Conservation (phyloP, 164 flowering plant species). For the Chloranthus sessilifolius region DNA sequence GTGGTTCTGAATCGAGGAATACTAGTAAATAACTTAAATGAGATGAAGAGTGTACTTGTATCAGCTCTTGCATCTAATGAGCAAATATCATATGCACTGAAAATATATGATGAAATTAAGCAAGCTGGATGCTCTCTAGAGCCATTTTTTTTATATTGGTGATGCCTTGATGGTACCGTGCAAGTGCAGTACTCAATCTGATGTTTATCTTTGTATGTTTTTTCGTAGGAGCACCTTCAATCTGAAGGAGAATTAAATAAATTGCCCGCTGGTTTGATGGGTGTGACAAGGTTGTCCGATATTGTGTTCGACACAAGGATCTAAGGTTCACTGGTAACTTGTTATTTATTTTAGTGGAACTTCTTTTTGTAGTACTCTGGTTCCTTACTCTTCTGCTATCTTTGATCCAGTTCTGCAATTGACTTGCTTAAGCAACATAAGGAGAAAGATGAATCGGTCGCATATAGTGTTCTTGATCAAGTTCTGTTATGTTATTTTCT, state of each 20-base stretch:
- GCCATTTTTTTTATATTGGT: constrained; percentile 22
- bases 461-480: constrained; percentile 49
- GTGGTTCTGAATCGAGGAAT: constrained; percentile 42
- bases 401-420: constrained; percentile 43
- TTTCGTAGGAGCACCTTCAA: constrained; percentile 47
- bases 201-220: neutral
- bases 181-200: neutral
- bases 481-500: too few species aligned
- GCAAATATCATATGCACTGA: constrained; percentile 56
- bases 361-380: constrained; percentile 1
- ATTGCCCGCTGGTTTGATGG: constrained; percentile 67
- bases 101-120: constrained; percentile 59
- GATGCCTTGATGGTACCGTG: neutral
- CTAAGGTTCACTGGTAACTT: constrained; percentile 36
- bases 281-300: constrained; percentile 44
- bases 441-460: constrained; percentile 39
- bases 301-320: constrained; percentile 46
- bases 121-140: constrained; percentile 40
- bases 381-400: constrained; percentile 10
- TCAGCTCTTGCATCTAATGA: constrained; percentile 68
- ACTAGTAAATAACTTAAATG: constrained; percentile 42
- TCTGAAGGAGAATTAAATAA: constrained; percentile 43
- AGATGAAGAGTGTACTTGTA: constrained; percentile 59
- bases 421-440: constrained; percentile 60
- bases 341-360: constrained; percentile 1